Evolutionary conservation across 1,139 yeast genomes (phyloP).

Genomic region (Debaryomyces subglobosus): DNA sequence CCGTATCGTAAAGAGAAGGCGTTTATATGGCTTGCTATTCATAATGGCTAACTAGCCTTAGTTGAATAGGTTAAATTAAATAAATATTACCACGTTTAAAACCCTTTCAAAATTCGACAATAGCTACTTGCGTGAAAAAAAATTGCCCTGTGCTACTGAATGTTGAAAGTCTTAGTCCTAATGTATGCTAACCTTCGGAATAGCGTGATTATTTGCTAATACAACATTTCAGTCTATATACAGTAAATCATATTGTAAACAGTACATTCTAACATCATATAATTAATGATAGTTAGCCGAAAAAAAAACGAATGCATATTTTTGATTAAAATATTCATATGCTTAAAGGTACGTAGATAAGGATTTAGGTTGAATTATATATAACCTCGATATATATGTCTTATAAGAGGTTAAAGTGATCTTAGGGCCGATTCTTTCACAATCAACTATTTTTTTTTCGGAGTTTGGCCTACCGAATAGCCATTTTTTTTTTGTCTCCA

Average conservation of each 20-base stretch:
- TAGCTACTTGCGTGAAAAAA: not conserved
- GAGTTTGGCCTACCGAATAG: slow-evolving; percentile 2
- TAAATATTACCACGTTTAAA: not conserved
- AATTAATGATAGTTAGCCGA: not conserved
- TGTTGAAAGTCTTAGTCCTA: not conserved
- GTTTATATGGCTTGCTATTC: not conserved
- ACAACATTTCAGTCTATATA: not conserved
- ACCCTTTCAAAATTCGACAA: not conserved
- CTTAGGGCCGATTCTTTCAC: not conserved
- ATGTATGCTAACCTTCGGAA: not conserved
- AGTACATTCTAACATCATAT: not conserved
- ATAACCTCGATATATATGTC: not conserved
- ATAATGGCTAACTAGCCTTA: not conserved
- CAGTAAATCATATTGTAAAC: not conserved
- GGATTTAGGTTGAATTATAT: not conserved
- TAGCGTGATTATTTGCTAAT: not conserved
- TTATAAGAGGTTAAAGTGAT: not conserved
- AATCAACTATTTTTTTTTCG: not conserved
- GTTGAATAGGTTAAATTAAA: not conserved
- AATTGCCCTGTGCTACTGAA: not conserved
- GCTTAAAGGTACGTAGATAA: not conserved
- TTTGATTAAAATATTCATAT: not conserved
- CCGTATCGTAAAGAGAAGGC: not conserved
- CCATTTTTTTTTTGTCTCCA: not conserved
- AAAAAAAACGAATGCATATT: not conserved